phyloP scores from a whole-genome alignment of 768 basidiomycete genomes.

The Lactarius indigo region DNA sequence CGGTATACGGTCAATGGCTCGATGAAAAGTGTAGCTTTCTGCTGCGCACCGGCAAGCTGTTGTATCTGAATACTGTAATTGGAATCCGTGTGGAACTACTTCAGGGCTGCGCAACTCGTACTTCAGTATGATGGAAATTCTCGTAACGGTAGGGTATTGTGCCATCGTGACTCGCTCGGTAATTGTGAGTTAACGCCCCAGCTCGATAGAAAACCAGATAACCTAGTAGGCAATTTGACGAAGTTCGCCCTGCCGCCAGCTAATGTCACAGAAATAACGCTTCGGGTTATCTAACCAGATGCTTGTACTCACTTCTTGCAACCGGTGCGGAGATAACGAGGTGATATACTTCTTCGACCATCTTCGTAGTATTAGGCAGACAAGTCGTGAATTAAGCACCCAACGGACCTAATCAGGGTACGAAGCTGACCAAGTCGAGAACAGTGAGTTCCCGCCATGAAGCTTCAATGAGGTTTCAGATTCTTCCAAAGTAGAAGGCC shows the following conservation, averaged over 20 bases:
- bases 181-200: not conserved
- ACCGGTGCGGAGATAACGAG: not conserved
- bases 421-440: too few species aligned
- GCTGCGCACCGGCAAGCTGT: too few species aligned
- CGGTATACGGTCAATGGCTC: too few species aligned
- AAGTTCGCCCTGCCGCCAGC: too few species aligned
- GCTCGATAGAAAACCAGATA: not conserved
- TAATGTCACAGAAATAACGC: too few species aligned
- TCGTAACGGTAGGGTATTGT: not conserved
- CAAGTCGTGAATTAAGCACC: not conserved
- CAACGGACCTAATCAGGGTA: too few species aligned
- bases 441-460: too few species aligned
- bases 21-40: too few species aligned
- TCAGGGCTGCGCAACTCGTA: not conserved
- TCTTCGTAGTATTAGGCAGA: not conserved
- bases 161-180: not conserved
- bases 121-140: not conserved
- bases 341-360: not conserved
- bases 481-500: too few species aligned
- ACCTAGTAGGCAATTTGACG: too few species aligned
- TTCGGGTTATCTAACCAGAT: too few species aligned
- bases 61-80: not conserved
- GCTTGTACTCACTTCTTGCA: not conserved
- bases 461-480: too few species aligned
- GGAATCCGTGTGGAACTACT: not conserved